Conservation (phyloP, 805 yeast species). For the Dipodascus geniculatus region DNA sequence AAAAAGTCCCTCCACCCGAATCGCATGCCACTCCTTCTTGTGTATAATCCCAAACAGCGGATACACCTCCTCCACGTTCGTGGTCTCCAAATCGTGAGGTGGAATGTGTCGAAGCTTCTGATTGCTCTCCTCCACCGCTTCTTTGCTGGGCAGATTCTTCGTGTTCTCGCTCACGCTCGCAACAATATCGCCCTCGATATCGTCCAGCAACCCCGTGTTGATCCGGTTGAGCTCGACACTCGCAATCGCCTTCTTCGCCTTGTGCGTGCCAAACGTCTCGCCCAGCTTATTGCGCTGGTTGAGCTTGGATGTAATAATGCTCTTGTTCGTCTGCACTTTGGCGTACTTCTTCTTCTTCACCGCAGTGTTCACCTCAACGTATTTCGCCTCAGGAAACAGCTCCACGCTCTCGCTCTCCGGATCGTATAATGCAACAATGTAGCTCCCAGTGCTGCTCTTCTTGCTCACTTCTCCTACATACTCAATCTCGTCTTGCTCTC, state of each 20-base stretch:
- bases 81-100: constrained; percentile 61
- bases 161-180: constrained; percentile 68
- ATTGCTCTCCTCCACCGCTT: constrained; percentile 44
- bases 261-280: constrained; percentile 94
- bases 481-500: constrained; percentile 52
- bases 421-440: constrained; percentile 51
- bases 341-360: constrained; percentile 41
- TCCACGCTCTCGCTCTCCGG: constrained; percentile 52
- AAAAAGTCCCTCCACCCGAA: constrained; percentile 52
- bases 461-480: constrained; percentile 45
- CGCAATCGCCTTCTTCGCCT: constrained; percentile 81
- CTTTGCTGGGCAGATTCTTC: constrained; percentile 58
- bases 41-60: constrained; percentile 65
- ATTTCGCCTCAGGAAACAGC: constrained; percentile 50
- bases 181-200: constrained; percentile 66
- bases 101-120: constrained; percentile 78
- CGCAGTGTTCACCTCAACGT: constrained; percentile 52
- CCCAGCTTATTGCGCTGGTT: constrained; percentile 77
- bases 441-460: constrained; percentile 25
- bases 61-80: constrained; percentile 70
- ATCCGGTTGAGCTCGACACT: constrained; percentile 74
- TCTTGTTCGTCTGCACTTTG: constrained; percentile 50
- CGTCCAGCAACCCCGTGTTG: constrained; percentile 71
- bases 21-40: constrained; percentile 44
- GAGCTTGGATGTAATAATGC: constrained; percentile 30